Evolutionary conservation across 2,329 filamentous ascomycete genomes (phyloP).

Genomic region (Botrytis aclada): DNA sequence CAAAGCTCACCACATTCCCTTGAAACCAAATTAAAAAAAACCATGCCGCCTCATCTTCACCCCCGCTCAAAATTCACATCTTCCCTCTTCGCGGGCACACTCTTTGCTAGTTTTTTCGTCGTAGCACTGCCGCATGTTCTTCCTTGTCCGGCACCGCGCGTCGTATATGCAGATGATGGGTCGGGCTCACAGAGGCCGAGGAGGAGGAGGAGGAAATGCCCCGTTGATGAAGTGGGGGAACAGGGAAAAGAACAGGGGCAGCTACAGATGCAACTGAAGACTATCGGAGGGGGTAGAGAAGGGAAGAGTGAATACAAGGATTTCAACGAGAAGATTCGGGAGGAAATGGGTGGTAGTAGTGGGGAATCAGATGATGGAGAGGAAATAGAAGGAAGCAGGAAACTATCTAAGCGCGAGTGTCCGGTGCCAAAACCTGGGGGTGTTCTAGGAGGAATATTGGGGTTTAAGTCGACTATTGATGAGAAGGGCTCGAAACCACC

Average conservation of each 20-base stretch:
- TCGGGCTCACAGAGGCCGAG: slow-evolving; percentile 38
- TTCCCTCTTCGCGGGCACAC: slow-evolving; percentile 90
- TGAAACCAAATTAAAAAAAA: slow-evolving; percentile 19
- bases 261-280: slow-evolving; percentile 30
- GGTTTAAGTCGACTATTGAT: slow-evolving; percentile 32
- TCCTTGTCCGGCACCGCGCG: slow-evolving; percentile 81
- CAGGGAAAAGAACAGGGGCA: slow-evolving; percentile 21
- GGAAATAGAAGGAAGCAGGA: background rate
- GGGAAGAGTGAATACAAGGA: slow-evolving; percentile 1
- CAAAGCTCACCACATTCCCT: slow-evolving; percentile 26
- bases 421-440: slow-evolving; percentile 89
- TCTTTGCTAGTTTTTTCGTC: slow-evolving; percentile 85
- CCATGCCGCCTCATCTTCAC: slow-evolving; percentile 83
- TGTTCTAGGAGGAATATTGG: slow-evolving; percentile 67
- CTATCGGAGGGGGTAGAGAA: background rate
- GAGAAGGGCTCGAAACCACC: slow-evolving; percentile 32
- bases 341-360: slow-evolving; percentile 37
- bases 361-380: slow-evolving; percentile 3
- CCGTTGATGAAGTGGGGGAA: slow-evolving; percentile 22
- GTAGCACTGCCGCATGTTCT: slow-evolving; percentile 87
- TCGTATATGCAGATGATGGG: slow-evolving; percentile 64
- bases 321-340: slow-evolving; percentile 29
- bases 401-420: slow-evolving; percentile 63
- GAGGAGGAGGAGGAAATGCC: slow-evolving; percentile 46
- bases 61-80: slow-evolving; percentile 91